Conservation (phyloP, 345 rosid species). For the Garcia nutans region DNA sequence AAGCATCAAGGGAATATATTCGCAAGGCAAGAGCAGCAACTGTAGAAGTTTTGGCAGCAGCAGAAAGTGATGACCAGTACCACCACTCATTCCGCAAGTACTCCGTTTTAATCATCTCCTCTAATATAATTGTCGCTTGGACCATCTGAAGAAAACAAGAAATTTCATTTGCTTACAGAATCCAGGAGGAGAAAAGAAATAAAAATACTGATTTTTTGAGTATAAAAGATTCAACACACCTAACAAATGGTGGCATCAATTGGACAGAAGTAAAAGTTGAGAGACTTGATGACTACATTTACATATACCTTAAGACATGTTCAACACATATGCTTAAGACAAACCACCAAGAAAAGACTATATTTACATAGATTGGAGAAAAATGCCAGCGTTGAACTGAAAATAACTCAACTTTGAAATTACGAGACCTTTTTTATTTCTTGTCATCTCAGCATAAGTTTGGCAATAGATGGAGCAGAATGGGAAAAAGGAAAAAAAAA, state of each 20-base stretch:
- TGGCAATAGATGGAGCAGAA: neutral
- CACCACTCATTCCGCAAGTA: constrained; percentile 90
- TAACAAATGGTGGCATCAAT: too few relatives aligned
- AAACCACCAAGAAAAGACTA: too few relatives aligned
- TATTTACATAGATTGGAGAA: too few relatives aligned
- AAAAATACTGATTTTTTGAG: too few relatives aligned
- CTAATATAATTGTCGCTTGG: constrained; percentile 78
- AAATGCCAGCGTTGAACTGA: neutral
- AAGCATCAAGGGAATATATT: constrained; percentile 76
- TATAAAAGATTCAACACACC: too few relatives aligned
- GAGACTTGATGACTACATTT: too few relatives aligned
- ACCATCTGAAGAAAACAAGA: constrained; percentile 58
- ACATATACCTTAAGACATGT: too few relatives aligned
- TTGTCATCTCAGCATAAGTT: neutral
- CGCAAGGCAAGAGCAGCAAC: constrained; percentile 79
- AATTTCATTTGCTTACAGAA: neutral
- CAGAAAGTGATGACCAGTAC: constrained; percentile 98
- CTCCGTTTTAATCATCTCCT: constrained; percentile 82
- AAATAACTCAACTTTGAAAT: neutral
- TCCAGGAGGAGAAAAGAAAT: too few relatives aligned
- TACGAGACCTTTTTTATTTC: neutral
- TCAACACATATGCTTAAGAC: too few relatives aligned
- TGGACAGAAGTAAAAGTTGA: too few relatives aligned
- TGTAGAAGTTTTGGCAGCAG: constrained; percentile 78
- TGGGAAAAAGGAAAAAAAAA: neutral